A percentile compares a stretch with the other conserved stretches of the same genome.
Evolutionary conservation across 176 grass and related monocot species (phyloP).

Genomic region (Chrysopogon serrulatus): DNA sequence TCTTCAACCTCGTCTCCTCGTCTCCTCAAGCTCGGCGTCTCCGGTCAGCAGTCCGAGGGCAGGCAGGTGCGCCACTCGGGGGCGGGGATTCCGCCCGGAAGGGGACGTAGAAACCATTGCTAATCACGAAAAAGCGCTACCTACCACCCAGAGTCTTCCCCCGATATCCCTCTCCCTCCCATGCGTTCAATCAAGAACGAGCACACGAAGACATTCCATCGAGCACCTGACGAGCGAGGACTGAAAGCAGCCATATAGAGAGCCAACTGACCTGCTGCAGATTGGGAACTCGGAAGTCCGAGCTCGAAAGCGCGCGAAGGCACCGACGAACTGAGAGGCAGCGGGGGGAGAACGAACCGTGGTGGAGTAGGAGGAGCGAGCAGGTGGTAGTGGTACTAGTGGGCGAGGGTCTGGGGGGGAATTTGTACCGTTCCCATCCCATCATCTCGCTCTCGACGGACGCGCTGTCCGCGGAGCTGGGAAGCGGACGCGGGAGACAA

Average conservation of each 20-base stretch:
- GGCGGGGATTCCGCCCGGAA: too few relatives aligned
- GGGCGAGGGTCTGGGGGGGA: neutral
- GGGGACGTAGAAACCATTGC: too few relatives aligned
- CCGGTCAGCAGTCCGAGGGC: too few relatives aligned
- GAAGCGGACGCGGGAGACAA: neutral
- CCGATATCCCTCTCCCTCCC: neutral
- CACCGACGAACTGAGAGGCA: neutral
- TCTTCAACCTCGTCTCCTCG: too few relatives aligned
- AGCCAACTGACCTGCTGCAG: neutral
- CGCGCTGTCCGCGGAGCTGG: neutral
- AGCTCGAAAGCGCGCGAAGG: neutral
- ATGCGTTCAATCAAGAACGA: neutral
- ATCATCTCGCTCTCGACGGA: neutral
- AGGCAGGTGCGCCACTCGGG: too few relatives aligned
- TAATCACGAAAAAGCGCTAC: neutral
- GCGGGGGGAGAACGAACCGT: too few relatives aligned
- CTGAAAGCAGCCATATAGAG: neutral
- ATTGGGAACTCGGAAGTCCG: neutral
- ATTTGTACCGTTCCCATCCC: neutral
- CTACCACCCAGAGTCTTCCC: neutral
- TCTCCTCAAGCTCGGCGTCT: too few relatives aligned
- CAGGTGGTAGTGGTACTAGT: neutral
- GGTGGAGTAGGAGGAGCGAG: neutral
- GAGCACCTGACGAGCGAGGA: conserved; percentile 15
- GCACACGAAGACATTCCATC: neutral